A percentile compares a stretch with the other conserved stretches of the same genome.
phyloP scores from a whole-genome alignment of 345 rosid species.

The Erysimum cheiranthoides region DNA sequence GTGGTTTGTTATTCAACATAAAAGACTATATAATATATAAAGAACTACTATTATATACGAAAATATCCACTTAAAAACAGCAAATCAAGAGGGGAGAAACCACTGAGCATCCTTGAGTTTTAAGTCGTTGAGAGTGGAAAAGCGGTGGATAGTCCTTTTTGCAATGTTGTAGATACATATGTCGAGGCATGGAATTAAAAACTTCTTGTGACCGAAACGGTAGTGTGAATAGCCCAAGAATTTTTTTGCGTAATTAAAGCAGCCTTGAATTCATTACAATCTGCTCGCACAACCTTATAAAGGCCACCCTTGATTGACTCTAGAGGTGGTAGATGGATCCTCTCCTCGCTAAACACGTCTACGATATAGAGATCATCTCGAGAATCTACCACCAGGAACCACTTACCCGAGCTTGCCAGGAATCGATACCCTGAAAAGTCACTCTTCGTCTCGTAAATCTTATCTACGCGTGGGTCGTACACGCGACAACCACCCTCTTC shows the following conservation, averaged over 20 bases:
- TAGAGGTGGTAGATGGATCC: not conserved
- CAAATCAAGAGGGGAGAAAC: too few relatives aligned
- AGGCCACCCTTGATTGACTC: not conserved
- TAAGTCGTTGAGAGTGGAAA: too few relatives aligned
- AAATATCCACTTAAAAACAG: too few relatives aligned
- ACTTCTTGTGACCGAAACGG: too few relatives aligned
- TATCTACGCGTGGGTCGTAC: not conserved
- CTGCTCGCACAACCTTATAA: too few relatives aligned
- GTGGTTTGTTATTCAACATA: slow-evolving; percentile 30
- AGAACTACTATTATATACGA: not conserved
- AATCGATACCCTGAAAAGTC: not conserved
- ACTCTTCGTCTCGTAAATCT: not conserved
- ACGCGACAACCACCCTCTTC: not conserved
- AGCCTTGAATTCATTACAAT: too few relatives aligned
- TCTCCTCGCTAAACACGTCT: slow-evolving; percentile 7
- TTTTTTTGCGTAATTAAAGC: too few relatives aligned
- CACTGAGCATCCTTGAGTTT: too few relatives aligned
- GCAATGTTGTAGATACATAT: too few relatives aligned
- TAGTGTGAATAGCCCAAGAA: too few relatives aligned
- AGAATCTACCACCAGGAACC: slow-evolving; percentile 26
- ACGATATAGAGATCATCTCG: not conserved
- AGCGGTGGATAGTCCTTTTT: too few relatives aligned
- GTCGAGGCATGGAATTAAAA: too few relatives aligned
- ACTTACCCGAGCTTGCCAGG: slow-evolving; percentile 22
- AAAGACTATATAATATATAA: slow-evolving; percentile 11